phyloP scores from a whole-genome alignment of 208 protist genomes.

The Novymonas esmeraldas region DNA sequence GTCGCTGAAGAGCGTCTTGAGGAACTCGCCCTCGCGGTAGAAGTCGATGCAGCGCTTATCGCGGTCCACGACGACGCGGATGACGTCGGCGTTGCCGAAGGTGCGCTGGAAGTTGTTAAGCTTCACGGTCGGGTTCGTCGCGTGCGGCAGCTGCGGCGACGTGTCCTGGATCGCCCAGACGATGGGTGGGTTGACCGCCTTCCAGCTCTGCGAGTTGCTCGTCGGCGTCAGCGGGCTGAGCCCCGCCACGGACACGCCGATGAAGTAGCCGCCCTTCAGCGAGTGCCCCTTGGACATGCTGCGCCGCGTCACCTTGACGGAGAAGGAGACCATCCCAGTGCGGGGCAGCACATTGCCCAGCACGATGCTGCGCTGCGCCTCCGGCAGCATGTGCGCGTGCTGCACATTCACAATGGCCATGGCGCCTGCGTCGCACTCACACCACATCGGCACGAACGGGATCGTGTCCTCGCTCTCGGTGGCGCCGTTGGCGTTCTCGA shows the following conservation, averaged over 20 bases:
- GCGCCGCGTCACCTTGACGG: conserved; percentile 77
- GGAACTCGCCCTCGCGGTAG: conserved; percentile 84
- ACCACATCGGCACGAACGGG: conserved; percentile 78
- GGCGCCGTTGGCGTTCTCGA: conserved; percentile 65
- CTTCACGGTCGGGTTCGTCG: conserved; percentile 89
- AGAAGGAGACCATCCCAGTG: conserved; percentile 84
- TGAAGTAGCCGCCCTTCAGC: conserved; percentile 90
- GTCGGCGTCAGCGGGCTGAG: conserved; percentile 73
- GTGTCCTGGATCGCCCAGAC: conserved; percentile 93
- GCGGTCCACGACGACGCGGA: conserved; percentile 80
- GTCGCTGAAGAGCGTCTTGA: conserved; percentile 87
- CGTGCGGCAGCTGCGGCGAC: conserved; percentile 88
- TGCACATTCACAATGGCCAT: conserved; percentile 80
- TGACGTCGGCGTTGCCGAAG: conserved; percentile 83
- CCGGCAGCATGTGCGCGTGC: conserved; percentile 76
- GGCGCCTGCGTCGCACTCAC: conserved; percentile 76
- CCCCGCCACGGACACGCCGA: conserved; percentile 74
- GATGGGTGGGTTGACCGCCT: conserved; percentile 81
- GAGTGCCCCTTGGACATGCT: conserved; percentile 87
- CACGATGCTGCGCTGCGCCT: conserved; percentile 85
- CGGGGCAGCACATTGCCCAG: conserved; percentile 81
- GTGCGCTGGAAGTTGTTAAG: conserved; percentile 90
- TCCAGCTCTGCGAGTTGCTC: conserved; percentile 89
- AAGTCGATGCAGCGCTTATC: conserved; percentile 80
- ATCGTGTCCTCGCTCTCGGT: conserved; percentile 46